Percentiles rank a stretch among this genome's conserved stretches.
Evolutionary conservation across 208 protist genomes (phyloP).

Genomic region (Trypanosomatidae sp.): DNA sequence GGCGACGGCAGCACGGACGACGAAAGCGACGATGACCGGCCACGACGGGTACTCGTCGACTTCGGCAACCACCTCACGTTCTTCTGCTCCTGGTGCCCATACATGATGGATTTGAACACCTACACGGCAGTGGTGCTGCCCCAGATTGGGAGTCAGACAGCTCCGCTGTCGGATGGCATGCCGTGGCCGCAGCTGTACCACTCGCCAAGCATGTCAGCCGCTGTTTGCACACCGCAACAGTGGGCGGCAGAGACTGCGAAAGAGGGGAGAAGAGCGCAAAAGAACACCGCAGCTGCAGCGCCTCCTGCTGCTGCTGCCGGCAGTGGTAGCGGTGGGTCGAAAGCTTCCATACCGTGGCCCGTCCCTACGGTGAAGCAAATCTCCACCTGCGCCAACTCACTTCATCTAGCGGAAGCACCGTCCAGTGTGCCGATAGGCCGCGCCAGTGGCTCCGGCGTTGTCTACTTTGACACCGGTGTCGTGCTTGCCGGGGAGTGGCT

Average conservation of each 20-base stretch:
- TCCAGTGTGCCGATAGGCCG: conserved; percentile 31
- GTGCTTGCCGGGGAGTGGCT: conserved; percentile 50
- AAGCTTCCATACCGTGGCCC: background rate
- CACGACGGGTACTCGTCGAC: conserved; percentile 29
- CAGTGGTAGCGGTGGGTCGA: background rate
- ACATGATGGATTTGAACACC: conserved; percentile 19
- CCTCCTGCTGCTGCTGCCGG: background rate
- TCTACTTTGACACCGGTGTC: conserved; percentile 70
- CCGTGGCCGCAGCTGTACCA: conserved; percentile 30
- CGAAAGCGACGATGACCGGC: background rate
- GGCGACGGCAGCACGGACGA: conserved; percentile 1
- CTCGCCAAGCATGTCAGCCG: conserved; percentile 15
- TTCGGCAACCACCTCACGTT: conserved; percentile 29
- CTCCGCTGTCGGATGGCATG: conserved; percentile 13
- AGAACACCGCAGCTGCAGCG: background rate
- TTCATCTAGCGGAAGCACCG: conserved; percentile 20
- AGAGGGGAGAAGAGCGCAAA: background rate
- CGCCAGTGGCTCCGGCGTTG: conserved; percentile 36
- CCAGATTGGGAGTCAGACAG: conserved; percentile 18
- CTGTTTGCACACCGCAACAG: background rate
- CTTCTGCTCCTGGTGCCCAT: conserved; percentile 24
- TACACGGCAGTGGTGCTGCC: conserved; percentile 23
- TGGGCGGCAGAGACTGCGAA: background rate
- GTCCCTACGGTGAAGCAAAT: conserved; percentile 16
- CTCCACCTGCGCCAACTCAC: conserved; percentile 9